Evolutionary conservation across 352 stramenopile species (phyloP), one percentile per base, ranked within the genome.

Genomic region (Pythium biforme): DNA sequence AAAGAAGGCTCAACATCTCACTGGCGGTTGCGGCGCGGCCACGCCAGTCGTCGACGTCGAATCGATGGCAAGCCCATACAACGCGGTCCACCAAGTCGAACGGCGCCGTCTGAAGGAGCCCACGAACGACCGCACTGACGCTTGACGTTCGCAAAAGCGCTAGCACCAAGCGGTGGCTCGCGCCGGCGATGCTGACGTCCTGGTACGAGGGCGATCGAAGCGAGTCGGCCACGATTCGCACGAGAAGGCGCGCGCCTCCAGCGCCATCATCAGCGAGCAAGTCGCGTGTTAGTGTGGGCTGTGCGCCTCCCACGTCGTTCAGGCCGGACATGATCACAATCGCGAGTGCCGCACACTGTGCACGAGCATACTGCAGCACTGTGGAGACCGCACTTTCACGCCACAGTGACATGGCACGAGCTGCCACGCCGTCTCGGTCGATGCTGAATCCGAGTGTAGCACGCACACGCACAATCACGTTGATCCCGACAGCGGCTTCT

Each of bases 371-470:
- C 19, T 5, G 1, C 19, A 40, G 25, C 23, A 29, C 40, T 4
- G 40, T 40, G 12, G 22, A 40, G 14, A 60, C 53, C 7, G 22
- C 53, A 43, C 19, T 49, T n/a, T 22, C 41, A 15, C n/a, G 15
- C 53, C 39, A 51, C 7, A 40, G 15, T n/a, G 4, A 19, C 29
- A 48, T 15, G 9, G 23, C 15, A 23, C 37, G 22, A 19, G 19
- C 8, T 10, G n/a, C 19, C 4, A 29, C 11, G 7, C 6, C 33
- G 22, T 47, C 29, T 29, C 25, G 33, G 27, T 57, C 50, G 27
- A 57, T 9, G 19, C 20, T 57, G 31, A 57, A 47, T 23, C 50
- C 50, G 15, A 57, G 50, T 9, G 33, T 37, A 20, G 20, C 9
- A 47, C 55, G 45, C 20, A 61, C 23, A 6, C 45, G 15, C 1